A percentile compares a stretch with the other conserved stretches of the same genome.
Evolutionary conservation across 1,284 basidiomycete genomes (phyloP).

Genomic region (Stereum hirsutum): DNA sequence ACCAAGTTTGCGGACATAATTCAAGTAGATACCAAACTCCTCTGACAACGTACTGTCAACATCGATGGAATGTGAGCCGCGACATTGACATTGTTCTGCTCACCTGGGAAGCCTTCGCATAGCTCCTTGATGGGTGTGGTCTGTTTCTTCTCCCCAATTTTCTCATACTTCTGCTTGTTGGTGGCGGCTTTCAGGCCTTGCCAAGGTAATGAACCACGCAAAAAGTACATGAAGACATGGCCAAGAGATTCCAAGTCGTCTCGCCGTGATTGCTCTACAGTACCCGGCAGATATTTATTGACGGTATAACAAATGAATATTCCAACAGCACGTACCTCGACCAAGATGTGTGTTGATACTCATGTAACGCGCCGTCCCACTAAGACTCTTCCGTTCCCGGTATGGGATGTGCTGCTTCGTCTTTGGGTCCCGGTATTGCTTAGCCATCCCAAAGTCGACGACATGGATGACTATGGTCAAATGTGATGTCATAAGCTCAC

Average conservation of each 20-base stretch:
- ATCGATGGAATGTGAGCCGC: neutral
- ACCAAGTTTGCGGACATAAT: constrained; percentile 82
- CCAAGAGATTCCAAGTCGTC: constrained; percentile 94
- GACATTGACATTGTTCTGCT: too few species aligned
- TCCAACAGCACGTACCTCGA: constrained; percentile 46
- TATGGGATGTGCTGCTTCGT: constrained; percentile 97
- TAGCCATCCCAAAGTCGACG: constrained; percentile 97
- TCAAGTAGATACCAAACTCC: constrained; percentile 84
- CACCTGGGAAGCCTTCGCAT: constrained; percentile 89
- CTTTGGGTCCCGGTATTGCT: constrained; percentile 95
- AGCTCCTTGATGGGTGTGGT: constrained; percentile 92
- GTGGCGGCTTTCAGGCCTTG: constrained; percentile 95
- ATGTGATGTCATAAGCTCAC: neutral
- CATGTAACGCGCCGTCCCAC: constrained; percentile 93
- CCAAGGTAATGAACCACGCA: constrained; percentile 90
- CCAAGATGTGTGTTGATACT: constrained; percentile 96
- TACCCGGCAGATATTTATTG: constrained; percentile 1
- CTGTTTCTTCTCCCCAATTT: constrained; percentile 99
- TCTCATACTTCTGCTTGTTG: constrained; percentile 98
- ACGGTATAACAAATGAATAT: neutral
- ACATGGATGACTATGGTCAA: constrained; percentile 50
- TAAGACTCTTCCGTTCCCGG: constrained; percentile 88
- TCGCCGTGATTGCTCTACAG: constrained; percentile 82
- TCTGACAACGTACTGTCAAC: constrained; percentile 32
- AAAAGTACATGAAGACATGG: constrained; percentile 97